phyloP scores from a whole-genome alignment of 768 basidiomycete species.

The Amanita exitialis region DNA sequence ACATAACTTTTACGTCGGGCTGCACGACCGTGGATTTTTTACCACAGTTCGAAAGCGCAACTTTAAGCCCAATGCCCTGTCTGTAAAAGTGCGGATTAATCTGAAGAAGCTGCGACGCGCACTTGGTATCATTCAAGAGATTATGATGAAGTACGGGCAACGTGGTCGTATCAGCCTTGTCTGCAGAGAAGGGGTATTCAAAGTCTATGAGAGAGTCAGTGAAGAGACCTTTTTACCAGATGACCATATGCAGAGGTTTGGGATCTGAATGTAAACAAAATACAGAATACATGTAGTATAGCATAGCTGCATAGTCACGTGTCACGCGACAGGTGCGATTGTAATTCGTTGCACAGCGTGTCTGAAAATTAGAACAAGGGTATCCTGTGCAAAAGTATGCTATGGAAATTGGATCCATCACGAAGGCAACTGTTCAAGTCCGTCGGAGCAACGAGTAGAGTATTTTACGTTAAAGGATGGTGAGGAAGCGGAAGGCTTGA shows the following conservation, averaged over 20 bases:
- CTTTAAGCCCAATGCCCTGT: constrained; percentile 14
- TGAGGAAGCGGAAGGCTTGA: not conserved
- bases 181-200: constrained; percentile 31
- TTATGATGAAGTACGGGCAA: constrained; percentile 42
- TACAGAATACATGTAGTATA: too few species aligned
- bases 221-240: constrained; percentile 36
- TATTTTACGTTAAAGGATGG: constrained; percentile 3
- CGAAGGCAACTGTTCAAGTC: constrained; percentile 3
- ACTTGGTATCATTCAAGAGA: constrained; percentile 32
- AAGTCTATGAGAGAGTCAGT: constrained; percentile 38
- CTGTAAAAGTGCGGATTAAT: constrained; percentile 22
- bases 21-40: constrained; percentile 49
- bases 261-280: not conserved
- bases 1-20: constrained; percentile 45
- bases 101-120: constrained; percentile 27
- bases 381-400: constrained; percentile 4
- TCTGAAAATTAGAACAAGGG: not conserved
- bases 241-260: constrained; percentile 10
- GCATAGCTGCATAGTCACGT: not conserved
- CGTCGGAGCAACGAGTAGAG: not conserved
- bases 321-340: not conserved
- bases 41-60: constrained; percentile 36
- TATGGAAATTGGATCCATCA: not conserved
- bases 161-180: constrained; percentile 47
- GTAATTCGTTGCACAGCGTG: constrained; percentile 1